These are phyloP conservation scores for Asterophora lycoperdoides DNA, from an alignment of 768 basidiomycete species.

Conservation along the genomic window DNA sequence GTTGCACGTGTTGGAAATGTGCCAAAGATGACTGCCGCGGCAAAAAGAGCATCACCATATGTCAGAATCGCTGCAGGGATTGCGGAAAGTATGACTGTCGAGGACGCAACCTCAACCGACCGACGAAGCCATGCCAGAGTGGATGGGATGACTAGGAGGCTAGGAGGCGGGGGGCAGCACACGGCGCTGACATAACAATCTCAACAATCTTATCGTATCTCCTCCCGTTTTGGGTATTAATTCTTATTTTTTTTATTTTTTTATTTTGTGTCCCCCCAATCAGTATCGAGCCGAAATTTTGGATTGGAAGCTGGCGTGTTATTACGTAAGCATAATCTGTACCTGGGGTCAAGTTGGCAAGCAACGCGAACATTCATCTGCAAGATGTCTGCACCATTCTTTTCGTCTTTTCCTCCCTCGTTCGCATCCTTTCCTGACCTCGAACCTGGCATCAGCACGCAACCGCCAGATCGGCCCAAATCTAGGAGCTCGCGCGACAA, in stretches of 20 bases:
- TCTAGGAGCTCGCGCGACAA: conserved; percentile 20
- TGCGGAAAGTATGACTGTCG: not conserved
- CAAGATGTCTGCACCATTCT: conserved; percentile 51
- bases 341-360: conserved; percentile 1
- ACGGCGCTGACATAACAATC: too few relatives aligned
- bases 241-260: too few relatives aligned
- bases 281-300: conserved; percentile 4
- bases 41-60: not conserved
- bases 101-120: not conserved
- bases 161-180: too few relatives aligned
- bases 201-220: too few relatives aligned
- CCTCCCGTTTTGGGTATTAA: too few relatives aligned
- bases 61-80: not conserved
- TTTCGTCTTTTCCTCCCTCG: conserved; percentile 59
- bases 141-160: conserved; percentile 1
- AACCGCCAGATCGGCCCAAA: conserved; percentile 10
- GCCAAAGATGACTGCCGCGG: not conserved
- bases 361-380: not conserved
- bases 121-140: not conserved
- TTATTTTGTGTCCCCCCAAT: too few relatives aligned
- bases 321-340: conserved; percentile 5
- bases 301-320: conserved; percentile 2
- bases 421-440: conserved; percentile 69
- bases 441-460: conserved; percentile 40
- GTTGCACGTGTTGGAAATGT: conserved; percentile 3